Base-by-base conservation (phyloP, 2,329 filamentous ascomycete genomes). In the Tolypocladium tundrense region DNA sequence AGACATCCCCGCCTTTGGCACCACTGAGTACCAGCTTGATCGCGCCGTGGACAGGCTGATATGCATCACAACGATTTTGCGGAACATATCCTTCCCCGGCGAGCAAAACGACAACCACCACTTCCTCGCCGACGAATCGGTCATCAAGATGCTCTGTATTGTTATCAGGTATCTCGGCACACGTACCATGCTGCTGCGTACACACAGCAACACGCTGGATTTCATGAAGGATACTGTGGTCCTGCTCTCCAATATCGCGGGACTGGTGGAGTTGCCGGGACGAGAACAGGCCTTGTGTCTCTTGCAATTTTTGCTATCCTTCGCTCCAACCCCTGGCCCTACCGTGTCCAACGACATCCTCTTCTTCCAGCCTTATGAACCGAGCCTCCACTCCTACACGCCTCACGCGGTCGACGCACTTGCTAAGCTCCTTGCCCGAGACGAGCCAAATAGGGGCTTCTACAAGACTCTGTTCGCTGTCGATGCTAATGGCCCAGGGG, bases 221-320 rank as follows among this genome's bases (percentile, higher is more conserved):
- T 93, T 97, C 66, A 96, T 97, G 90, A 99, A 99, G 74, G 94
- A 99, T 70, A 79, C 91, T 37, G 84, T 97, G 59, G 87, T 91
- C 19, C 85, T 96, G 63, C 78, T 99, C 57, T 97, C 93, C 58
- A 97, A 99, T 70, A 84, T 95, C 53, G 86, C 91, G 9, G 85
- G 89, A 53, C 83, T 84, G 11, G 82, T 97, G 56, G 88, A 93
- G 67, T 78, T 99, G 43, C 88, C 91, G 1, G 88, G 88, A 24
- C 87, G 89, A 61, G 92, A 97, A 68, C 92, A 97, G 69, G 92
- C 92, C 0, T 78, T 91, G 43, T 91, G 89, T 66, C 79, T 97
- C 8, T 77, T 99, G 43, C 88, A 96, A 68, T 96, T 99, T 71
- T 78, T 99, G 35, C 78, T 97, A 55, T 86, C 93, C 2, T 99